phyloP scores from a whole-genome alignment of 805 yeast species.

The Starmerella asiatica region DNA sequence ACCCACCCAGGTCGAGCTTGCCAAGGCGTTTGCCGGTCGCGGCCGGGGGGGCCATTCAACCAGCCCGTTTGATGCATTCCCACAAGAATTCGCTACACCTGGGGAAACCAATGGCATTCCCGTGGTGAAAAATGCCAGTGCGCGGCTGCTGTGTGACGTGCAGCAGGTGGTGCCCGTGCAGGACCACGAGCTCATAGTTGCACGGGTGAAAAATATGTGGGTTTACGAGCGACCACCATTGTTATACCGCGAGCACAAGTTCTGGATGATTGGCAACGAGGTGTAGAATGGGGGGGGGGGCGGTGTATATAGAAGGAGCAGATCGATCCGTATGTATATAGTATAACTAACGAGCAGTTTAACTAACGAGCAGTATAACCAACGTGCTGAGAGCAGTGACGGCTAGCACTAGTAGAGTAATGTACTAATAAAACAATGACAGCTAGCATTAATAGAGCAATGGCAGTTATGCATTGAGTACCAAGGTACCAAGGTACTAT shows the following conservation, averaged over 20 bases:
- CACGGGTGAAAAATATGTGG: conserved; percentile 36
- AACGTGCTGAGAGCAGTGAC: too few relatives aligned
- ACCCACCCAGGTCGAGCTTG: conserved; percentile 40
- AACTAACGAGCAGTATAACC: too few relatives aligned
- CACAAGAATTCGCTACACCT: conserved; percentile 13
- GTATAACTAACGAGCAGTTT: too few relatives aligned
- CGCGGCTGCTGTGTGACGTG: conserved; percentile 23
- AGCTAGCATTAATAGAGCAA: too few relatives aligned
- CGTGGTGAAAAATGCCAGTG: conserved; percentile 18
- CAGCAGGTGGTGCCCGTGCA: conserved; percentile 35
- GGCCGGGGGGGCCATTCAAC: conserved; percentile 29
- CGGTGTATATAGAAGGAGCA: neutral
- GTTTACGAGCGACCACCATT: conserved; percentile 5
- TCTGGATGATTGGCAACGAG: conserved; percentile 10
- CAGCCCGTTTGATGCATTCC: conserved; percentile 26
- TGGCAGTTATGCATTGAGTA: too few relatives aligned
- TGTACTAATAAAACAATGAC: too few relatives aligned
- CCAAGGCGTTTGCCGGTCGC: conserved; percentile 48
- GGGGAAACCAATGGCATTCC: conserved; percentile 20
- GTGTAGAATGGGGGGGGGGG: neutral
- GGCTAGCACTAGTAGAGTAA: too few relatives aligned
- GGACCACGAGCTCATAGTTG: conserved; percentile 88
- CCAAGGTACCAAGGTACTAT: too few relatives aligned
- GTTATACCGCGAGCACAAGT: conserved; percentile 14
- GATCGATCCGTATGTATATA: too few relatives aligned